These are phyloP conservation scores for Fusarium buxicola DNA, from an alignment of 2,329 filamentous ascomycete species.

Conservation along the genomic window DNA sequence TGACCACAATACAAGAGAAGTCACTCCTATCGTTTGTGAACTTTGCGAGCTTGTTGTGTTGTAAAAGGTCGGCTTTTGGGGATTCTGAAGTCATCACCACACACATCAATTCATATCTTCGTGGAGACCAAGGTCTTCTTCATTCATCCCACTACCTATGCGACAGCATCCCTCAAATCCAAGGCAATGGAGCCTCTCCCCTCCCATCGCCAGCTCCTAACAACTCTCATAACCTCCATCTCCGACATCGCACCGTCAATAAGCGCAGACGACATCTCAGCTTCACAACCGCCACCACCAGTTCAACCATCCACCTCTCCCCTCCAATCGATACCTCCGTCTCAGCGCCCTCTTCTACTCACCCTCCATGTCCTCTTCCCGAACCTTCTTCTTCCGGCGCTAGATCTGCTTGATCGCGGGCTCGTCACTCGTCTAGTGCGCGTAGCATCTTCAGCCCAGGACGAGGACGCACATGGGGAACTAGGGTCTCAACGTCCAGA, in stretches of 20 bases:
- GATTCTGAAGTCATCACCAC: slow-evolving; percentile 2
- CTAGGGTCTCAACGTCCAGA: neutral
- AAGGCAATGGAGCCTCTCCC: slow-evolving; percentile 43
- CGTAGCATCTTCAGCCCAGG: neutral
- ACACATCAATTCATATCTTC: neutral
- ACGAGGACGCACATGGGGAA: slow-evolving; percentile 1
- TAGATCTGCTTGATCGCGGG: slow-evolving; percentile 86
- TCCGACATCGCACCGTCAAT: slow-evolving; percentile 29
- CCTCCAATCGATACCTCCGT: slow-evolving; percentile 31
- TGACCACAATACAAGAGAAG: neutral
- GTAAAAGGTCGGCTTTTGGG: neutral
- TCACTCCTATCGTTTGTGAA: too few relatives aligned
- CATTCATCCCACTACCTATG: slow-evolving; percentile 18
- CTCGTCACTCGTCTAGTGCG: slow-evolving; percentile 70
- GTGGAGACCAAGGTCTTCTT: slow-evolving; percentile 11
- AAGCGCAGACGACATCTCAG: slow-evolving; percentile 5
- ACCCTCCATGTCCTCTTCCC: slow-evolving; percentile 90
- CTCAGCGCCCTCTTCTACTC: slow-evolving; percentile 70
- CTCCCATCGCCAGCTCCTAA: slow-evolving; percentile 59
- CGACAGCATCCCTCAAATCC: neutral
- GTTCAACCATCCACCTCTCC: slow-evolving; percentile 34
- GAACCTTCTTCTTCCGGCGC: slow-evolving; percentile 80
- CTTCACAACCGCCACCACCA: slow-evolving; percentile 16
- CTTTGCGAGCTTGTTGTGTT: too few relatives aligned
- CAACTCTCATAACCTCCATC: slow-evolving; percentile 61